Evolutionary conservation across 768 basidiomycete species (phyloP).

Genomic region (Kwoniella sp.): DNA sequence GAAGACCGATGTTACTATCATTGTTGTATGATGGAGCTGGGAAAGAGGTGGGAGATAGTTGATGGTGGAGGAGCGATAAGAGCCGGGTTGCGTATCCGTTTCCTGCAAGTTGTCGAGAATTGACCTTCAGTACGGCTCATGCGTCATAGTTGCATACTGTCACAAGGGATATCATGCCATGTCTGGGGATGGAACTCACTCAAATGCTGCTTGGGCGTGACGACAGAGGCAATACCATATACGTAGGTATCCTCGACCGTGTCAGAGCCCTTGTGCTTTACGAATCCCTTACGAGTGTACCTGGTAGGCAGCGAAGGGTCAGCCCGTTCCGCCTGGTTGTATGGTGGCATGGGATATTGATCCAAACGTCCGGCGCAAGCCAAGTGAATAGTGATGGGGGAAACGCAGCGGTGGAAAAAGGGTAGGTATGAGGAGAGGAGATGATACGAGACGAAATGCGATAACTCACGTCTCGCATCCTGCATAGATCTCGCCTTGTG

Average conservation of each 20-base stretch:
- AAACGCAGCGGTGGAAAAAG: too few species aligned
- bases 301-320: conserved; percentile 23
- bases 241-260: conserved; percentile 20
- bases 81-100: conserved; percentile 44
- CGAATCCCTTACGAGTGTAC: conserved; percentile 23
- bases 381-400: too few species aligned
- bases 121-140: too few species aligned
- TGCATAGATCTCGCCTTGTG: conserved; percentile 36
- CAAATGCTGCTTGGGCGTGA: conserved; percentile 36
- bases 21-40: conserved; percentile 23
- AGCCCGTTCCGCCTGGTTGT: too few species aligned
- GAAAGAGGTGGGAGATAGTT: conserved; percentile 23
- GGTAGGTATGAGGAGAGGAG: background rate
- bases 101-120: conserved; percentile 18
- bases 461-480: conserved; percentile 36
- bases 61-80: conserved; percentile 34
- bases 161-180: background rate
- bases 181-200: conserved; percentile 25
- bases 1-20: conserved; percentile 9
- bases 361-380: too few species aligned
- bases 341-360: too few species aligned
- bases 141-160: too few species aligned
- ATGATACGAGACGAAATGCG: background rate
- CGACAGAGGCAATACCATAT: conserved; percentile 43
- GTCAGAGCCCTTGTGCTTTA: conserved; percentile 23